phyloP scores from a whole-genome alignment of 441 rosid species.

The California macrophylla region DNA sequence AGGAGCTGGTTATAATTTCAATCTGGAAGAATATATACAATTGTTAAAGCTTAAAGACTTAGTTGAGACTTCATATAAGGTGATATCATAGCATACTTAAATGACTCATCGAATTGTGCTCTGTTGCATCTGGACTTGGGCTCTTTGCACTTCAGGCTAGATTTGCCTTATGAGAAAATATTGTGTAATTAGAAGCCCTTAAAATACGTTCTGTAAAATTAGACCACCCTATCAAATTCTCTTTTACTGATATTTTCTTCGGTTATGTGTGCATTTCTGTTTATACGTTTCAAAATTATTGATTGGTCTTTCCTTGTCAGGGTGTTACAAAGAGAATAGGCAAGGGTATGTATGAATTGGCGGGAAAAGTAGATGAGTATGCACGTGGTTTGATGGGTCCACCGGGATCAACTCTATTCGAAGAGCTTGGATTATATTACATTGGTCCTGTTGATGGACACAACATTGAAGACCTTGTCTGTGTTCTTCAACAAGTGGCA shows the following conservation, averaged over 20 bases:
- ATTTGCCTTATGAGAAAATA: neutral
- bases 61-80: neutral
- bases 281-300: neutral
- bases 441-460: conserved; percentile 95
- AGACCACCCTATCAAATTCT: neutral
- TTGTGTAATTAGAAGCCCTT: neutral
- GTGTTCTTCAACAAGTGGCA: conserved; percentile 71
- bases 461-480: conserved; percentile 70
- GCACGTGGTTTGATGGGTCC: conserved; percentile 97
- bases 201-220: neutral
- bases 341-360: conserved; percentile 73
- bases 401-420: conserved; percentile 78
- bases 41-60: neutral
- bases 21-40: neutral
- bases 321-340: conserved; percentile 81
- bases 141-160: neutral
- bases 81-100: neutral
- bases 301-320: conserved; percentile 23
- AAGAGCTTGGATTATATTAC: conserved; percentile 85
- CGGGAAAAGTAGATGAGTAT: conserved; percentile 94
- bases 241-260: neutral
- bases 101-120: neutral
- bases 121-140: neutral
- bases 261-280: neutral
- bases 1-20: neutral